Base-by-base conservation (phyloP, 1,284 basidiomycete species). In the Coriolopsis trogii region DNA sequence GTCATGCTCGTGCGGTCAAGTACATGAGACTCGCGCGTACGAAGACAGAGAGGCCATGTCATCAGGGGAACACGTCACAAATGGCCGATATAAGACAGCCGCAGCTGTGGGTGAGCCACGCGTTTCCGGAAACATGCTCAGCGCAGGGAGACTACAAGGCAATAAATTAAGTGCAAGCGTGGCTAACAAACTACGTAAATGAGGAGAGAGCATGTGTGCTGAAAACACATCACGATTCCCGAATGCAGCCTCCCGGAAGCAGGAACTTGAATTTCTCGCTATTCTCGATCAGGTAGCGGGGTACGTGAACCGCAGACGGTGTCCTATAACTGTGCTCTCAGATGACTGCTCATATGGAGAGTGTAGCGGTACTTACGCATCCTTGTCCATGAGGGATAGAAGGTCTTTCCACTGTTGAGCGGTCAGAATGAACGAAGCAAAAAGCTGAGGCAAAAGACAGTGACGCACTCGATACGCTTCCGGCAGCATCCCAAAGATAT, bases 401-500 rank as follows among this genome's bases (percentile, higher is more conserved):
- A 84, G 63, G 54, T 82, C 80, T 31, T 75, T 69, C 60, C 79
- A 82, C 80, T 82, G 54, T 13, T n/a, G n/a, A n/a, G n/a, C n/a
- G 25, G n/a, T 15, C 42, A 45, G 42, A 24, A 16, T 38, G 23
- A 15, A 24, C 31, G 38, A 29, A 29, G 46, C 52, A 61, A 39
- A 55, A 48, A 40, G 39, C 15, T 23, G 54, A 44, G 34, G 62
- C 37, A 34, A 61, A 51, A 37, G 25, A 26, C 30, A 6, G 62
- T 40, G 77, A 53, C 58, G 20, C 41, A 54, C 58, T 5, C 47
- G 77, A 63, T 83, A 84, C 0, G 81, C 84, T 65, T 87, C 84
- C 13, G 84, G 85, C 9, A 86, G 65, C 82, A 85, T 85, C 6
- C 75, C 78, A 63, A 86, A 87, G 20, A 87, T 80, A 56, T 87